Percentiles rank a stretch among this genome's conserved stretches.
These are phyloP conservation scores for Apiospora phragmitis DNA, from an alignment of 2,329 filamentous ascomycete genomes.

Conservation along the genomic window DNA sequence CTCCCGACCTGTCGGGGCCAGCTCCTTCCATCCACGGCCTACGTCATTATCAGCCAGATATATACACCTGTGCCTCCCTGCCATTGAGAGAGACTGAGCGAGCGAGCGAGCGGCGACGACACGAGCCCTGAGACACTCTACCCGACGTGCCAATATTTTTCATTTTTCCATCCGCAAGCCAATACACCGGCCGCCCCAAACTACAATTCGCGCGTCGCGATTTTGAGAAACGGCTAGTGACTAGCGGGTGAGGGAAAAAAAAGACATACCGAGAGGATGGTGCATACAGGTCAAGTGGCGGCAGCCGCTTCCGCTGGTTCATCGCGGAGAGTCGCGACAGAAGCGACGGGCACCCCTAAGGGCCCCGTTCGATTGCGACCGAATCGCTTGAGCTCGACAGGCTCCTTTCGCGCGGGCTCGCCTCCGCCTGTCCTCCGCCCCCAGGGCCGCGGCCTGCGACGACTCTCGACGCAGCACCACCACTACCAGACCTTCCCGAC, in stretches of 20 bases:
- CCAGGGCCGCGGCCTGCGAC: constrained; percentile 23
- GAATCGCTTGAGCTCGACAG: constrained; percentile 22
- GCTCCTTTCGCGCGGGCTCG: constrained; percentile 35
- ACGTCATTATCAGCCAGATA: background rate
- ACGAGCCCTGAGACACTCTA: background rate
- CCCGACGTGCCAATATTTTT: background rate
- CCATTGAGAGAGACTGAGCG: background rate
- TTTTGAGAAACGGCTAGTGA: background rate
- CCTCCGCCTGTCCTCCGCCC: constrained; percentile 25
- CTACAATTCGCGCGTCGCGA: background rate
- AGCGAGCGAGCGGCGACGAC: background rate
- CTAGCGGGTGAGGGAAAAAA: background rate
- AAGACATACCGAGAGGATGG: background rate
- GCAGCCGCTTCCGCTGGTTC: background rate
- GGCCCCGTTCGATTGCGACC: background rate
- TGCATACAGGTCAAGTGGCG: constrained; percentile 8
- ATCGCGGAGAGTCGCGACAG: background rate
- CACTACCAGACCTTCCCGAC: constrained; percentile 84
- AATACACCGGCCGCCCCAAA: background rate
- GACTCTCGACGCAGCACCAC: constrained; percentile 41
- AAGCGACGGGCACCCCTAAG: background rate
- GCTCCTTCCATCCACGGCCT: background rate
- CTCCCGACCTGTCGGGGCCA: background rate
- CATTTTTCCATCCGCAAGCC: too few species aligned
- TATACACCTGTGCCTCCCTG: background rate